phyloP scores from a whole-genome alignment of 768 basidiomycete species.

The Trametes coccinea region DNA sequence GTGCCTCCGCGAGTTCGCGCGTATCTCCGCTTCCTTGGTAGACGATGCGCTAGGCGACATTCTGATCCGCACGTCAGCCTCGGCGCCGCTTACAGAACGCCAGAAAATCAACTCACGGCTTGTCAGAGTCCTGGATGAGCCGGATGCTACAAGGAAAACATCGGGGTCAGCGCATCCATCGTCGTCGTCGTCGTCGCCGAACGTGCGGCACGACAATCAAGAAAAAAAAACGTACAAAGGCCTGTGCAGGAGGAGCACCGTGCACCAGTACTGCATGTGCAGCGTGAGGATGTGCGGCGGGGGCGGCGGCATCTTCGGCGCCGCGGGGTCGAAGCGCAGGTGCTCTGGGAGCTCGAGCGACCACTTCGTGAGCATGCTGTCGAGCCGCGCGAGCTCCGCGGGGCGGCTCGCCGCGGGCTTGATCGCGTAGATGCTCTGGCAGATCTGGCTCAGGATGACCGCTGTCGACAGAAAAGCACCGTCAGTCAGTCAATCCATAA shows the following conservation, averaged over 20 bases:
- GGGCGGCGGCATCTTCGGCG: conserved; percentile 43
- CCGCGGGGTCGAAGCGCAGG: conserved; percentile 60
- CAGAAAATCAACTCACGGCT: conserved; percentile 20
- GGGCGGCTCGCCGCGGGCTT: conserved; percentile 56
- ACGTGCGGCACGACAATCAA: background rate
- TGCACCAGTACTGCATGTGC: conserved; percentile 88
- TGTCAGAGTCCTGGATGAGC: conserved; percentile 28
- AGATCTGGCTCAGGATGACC: conserved; percentile 63
- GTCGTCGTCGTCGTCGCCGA: too few relatives aligned
- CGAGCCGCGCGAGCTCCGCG: conserved; percentile 56
- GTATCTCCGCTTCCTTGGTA: conserved; percentile 52
- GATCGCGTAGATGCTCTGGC: conserved; percentile 72
- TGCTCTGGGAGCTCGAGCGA: conserved; percentile 69
- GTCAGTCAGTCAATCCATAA: background rate
- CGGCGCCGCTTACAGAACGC: background rate
- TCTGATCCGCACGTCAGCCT: conserved; percentile 1
- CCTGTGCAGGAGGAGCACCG: conserved; percentile 70
- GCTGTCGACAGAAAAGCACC: conserved; percentile 41
- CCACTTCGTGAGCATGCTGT: conserved; percentile 71
- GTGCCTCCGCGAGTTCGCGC: conserved; percentile 57
- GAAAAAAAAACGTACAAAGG: conserved; percentile 59
- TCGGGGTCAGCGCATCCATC: background rate
- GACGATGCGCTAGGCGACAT: conserved; percentile 21
- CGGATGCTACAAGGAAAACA: conserved; percentile 30
- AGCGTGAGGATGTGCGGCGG: conserved; percentile 70